phyloP scores from a whole-genome alignment of 139 green algal species.

The Yamagishiella unicocca region DNA sequence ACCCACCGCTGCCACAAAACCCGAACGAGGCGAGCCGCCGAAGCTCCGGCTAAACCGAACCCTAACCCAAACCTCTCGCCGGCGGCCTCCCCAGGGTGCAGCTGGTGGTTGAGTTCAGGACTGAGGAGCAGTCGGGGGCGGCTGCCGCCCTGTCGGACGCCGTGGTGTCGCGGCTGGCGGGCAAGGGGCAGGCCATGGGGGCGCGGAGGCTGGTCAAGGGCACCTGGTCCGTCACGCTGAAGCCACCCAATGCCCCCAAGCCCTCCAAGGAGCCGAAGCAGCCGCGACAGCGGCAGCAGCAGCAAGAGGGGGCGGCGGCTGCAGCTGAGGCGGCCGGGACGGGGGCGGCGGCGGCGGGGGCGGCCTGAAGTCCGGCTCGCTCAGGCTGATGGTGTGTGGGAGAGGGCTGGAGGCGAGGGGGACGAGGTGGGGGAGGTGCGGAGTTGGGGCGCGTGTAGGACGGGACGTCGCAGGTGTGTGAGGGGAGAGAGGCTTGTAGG shows the following conservation, averaged over 20 bases:
- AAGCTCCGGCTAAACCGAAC: too few species aligned
- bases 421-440: too few species aligned
- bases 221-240: not conserved
- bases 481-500: too few species aligned
- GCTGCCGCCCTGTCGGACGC: constrained; percentile 13
- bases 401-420: too few species aligned
- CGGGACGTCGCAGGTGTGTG: too few species aligned
- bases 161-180: constrained; percentile 12
- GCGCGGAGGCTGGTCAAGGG: not conserved
- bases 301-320: not conserved
- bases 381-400: too few species aligned
- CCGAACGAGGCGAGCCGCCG: too few species aligned
- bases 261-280: not conserved
- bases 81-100: not conserved
- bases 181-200: not conserved
- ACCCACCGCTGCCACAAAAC: too few species aligned
- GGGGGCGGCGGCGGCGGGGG: too few species aligned
- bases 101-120: constrained; percentile 19
- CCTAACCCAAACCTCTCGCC: not conserved
- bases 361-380: too few species aligned
- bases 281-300: not conserved
- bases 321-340: not conserved
- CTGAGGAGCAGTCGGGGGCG: not conserved
- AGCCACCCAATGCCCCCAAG: not conserved
- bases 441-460: too few species aligned